Evolutionary conservation across 2,329 filamentous ascomycete species (phyloP), one percentile per base, ranked within the genome.

Genomic region (Zasmidium citrigriseum): DNA sequence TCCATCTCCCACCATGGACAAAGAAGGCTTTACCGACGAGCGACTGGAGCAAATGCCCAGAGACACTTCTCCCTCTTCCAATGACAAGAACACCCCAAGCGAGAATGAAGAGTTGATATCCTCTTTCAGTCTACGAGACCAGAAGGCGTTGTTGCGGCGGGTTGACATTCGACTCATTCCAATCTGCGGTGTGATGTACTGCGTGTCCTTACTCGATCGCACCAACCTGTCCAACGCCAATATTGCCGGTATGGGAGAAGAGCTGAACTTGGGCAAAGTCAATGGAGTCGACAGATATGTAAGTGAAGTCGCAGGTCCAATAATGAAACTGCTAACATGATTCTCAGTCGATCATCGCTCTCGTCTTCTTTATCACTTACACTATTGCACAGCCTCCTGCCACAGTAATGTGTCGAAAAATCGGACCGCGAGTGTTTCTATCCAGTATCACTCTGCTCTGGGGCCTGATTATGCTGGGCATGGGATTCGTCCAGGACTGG

Each of bases 341-440:
- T 22, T 2, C 25, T 11, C 76, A 78, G 67, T 80, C 84, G n/a
- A 82, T 91, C 67, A 81, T 87, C 55, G 87, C 87, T 4, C 77
- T 90, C 29, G 79, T 90, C 67, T 91, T 91, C 77, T 91, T 91
- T 77, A 79, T 89, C 63, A 83, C 87, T 14, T 91, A 91, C 71
- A 82, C 87, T 60, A 52, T 89, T 51, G 88, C 90, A 63, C 88
- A 91, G 69, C 85, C 87, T 0, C 87, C 87, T 0, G 87, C 87
- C 2, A 90, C 88, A 0, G 75, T 90, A 41, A 72, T 90, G 25
- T 80, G 88, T 21, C 85, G 89, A 38, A 85, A 84, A 67, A 67
- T 91, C 52, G 88, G 89, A 0, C 69, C 71, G 9, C 52, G 65
- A 5, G 60, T 63, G 49, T 71, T 70, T 58, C 61, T 73, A 2